Percentiles rank a stretch among this genome's conserved stretches.
phyloP scores from a whole-genome alignment of 805 yeast species.

The Starmera pachycereana region DNA sequence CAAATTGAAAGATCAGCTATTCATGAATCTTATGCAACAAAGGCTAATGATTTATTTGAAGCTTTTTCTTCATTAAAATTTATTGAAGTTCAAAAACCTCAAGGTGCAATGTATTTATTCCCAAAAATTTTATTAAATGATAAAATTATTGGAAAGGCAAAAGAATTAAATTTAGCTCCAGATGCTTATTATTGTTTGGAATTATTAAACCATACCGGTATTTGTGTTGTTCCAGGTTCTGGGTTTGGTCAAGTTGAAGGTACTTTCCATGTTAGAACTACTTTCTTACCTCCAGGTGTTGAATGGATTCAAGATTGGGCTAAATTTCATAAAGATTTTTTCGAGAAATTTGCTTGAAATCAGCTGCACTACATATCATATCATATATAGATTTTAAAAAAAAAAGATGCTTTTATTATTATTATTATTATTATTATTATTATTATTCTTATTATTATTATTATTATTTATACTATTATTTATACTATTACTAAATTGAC shows the following conservation, averaged over 20 bases:
- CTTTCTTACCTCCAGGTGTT: slow-evolving; percentile 91
- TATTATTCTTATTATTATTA: too few relatives aligned
- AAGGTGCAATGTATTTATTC: slow-evolving; percentile 97
- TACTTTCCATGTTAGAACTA: slow-evolving; percentile 89
- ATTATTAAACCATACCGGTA: slow-evolving; percentile 79
- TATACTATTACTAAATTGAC: too few relatives aligned
- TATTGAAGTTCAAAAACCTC: slow-evolving; percentile 77
- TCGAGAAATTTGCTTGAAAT: slow-evolving; percentile 36
- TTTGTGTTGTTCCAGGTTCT: slow-evolving; percentile 95
- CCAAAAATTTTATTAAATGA: slow-evolving; percentile 64
- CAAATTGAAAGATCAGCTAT: slow-evolving; percentile 51
- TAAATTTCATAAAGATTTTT: slow-evolving; percentile 66
- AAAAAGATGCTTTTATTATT: too few relatives aligned
- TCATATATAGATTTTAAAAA: too few relatives aligned
- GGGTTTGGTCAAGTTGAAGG: slow-evolving; percentile 93
- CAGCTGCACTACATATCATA: not conserved
- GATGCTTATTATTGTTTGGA: slow-evolving; percentile 88
- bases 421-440: too few relatives aligned
- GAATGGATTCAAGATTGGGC: slow-evolving; percentile 81
- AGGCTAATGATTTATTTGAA: slow-evolving; percentile 55
- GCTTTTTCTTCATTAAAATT: slow-evolving; percentile 76
- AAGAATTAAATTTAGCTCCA: slow-evolving; percentile 43
- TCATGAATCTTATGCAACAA: slow-evolving; percentile 46
- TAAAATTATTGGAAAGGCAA: slow-evolving; percentile 54
- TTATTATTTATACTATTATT: too few relatives aligned